Base-by-base conservation (phyloP, 2,329 filamentous ascomycete genomes). In the Trichophyton benhamiae region DNA sequence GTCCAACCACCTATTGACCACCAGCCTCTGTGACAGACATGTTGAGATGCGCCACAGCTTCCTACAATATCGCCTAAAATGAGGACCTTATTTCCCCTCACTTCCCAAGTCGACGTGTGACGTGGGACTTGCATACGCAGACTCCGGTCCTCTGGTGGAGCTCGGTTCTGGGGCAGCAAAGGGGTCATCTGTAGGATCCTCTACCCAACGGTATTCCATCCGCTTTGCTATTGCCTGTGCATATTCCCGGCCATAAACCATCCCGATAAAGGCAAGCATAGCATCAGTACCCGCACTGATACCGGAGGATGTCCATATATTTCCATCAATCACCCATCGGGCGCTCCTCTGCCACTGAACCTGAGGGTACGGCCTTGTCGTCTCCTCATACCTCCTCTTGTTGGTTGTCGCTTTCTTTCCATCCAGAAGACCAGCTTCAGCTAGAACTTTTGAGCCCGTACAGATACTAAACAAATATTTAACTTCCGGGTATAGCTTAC, bases 241-340 rank as follows among this genome's bases (percentile, higher is more conserved):
- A 13, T 76, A 69, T 1, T 78, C 77, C 49, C 79, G 75, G 0
- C 83, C 83, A 70, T 79, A 86, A 3, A 81, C 71, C 36, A 77
- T 72, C 41, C 68, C 76, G 17, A 86, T 75, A 71, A 81, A 86
- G 0, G 81, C 83, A 68, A 83, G 76, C 49, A 78, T 81, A 63
- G 81, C 74, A 74, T 87, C 84, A 53, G 85, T 85, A 0, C 84
- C 84, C 1, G 84, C 83, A 59, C 78, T 79, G 4, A 87, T 79
- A 0, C 86, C 85, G 0, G 83, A 84, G 1, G 82, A 82, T 2
- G 82, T 83, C 84, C 85, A 88, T 6, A 87, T 74, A 62, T 87
- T 85, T 3, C 82, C 84, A 71, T 88, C 85, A 0, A 77, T 74
- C 0, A 87, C 81, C 82, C 83, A 88, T 44, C 86, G 77, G 20